Conservation (phyloP, 2,329 filamentous ascomycete genomes). For the Lizonia empirigonia region DNA sequence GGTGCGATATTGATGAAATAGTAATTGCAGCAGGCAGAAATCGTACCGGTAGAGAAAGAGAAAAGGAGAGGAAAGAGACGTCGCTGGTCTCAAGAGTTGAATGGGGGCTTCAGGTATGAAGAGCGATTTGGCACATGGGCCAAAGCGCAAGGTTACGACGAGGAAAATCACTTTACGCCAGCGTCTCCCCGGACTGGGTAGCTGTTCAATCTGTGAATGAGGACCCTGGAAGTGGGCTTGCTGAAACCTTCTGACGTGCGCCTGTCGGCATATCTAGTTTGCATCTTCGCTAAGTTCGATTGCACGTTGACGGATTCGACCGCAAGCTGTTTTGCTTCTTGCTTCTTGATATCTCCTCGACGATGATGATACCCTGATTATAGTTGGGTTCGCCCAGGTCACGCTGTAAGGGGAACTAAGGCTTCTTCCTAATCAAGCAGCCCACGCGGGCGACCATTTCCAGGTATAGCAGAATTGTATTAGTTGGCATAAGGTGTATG, state of each 20-base stretch:
- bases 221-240: constrained; percentile 14
- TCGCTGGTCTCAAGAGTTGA: constrained; percentile 28
- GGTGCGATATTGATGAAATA: constrained; percentile 34
- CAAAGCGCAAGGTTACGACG: constrained; percentile 44
- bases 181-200: constrained; percentile 18
- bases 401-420: constrained; percentile 19
- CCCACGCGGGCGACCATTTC: constrained; percentile 23
- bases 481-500: not conserved
- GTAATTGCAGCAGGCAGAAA: constrained; percentile 20
- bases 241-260: constrained; percentile 5
- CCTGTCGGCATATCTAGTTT: constrained; percentile 17
- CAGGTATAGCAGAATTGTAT: constrained; percentile 18
- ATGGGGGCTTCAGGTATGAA: constrained; percentile 41
- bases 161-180: constrained; percentile 43
- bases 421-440: constrained; percentile 19
- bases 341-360: not conserved
- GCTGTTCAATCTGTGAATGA: constrained; percentile 28
- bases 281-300: not conserved
- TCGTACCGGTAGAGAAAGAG: constrained; percentile 30
- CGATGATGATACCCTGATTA: not conserved
- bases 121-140: constrained; percentile 42
- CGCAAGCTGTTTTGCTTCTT: not conserved
- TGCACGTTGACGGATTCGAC: not conserved
- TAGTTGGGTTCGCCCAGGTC: not conserved
- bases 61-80: constrained; percentile 32